phyloP scores from a whole-genome alignment of 2,329 filamentous ascomycete species.

The Talaromyces rugulosus region DNA sequence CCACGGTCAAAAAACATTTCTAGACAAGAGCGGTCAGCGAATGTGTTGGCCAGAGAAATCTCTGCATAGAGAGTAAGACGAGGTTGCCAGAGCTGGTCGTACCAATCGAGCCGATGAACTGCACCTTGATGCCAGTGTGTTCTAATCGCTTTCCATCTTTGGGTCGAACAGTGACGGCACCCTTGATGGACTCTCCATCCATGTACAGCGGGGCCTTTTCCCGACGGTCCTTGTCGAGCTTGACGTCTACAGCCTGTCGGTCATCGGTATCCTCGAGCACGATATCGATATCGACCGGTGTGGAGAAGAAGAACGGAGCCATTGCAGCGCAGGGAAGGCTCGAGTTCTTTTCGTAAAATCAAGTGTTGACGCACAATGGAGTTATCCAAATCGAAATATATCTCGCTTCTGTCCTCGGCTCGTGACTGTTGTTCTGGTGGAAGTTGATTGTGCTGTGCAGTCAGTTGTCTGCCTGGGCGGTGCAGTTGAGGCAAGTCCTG shows the following conservation, averaged over 20 bases:
- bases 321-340: slow-evolving; percentile 46
- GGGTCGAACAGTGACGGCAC: slow-evolving; percentile 86
- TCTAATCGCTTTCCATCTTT: slow-evolving; percentile 98
- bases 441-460: background rate
- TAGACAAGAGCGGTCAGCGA: slow-evolving; percentile 32
- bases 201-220: slow-evolving; percentile 97
- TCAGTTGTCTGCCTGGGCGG: background rate
- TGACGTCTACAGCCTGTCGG: slow-evolving; percentile 91
- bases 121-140: slow-evolving; percentile 98
- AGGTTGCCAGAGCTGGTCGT: slow-evolving; percentile 19
- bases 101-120: slow-evolving; percentile 99
- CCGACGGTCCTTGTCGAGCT: slow-evolving; percentile 95
- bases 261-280: slow-evolving; percentile 94
- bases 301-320: slow-evolving; percentile 99
- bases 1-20: slow-evolving; percentile 99
- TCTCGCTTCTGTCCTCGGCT: background rate
- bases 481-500: background rate
- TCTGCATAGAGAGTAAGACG: background rate
- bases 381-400: background rate
- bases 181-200: slow-evolving; percentile 97
- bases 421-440: slow-evolving; percentile 4
- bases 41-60: background rate
- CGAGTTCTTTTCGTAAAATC: background rate
- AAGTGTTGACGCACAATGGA: background rate
- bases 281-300: slow-evolving; percentile 97